Percentiles rank a stretch among this genome's conserved stretches.
phyloP scores from a whole-genome alignment of 2,329 filamentous ascomycete genomes.

The Stylonectria norvegica region DNA sequence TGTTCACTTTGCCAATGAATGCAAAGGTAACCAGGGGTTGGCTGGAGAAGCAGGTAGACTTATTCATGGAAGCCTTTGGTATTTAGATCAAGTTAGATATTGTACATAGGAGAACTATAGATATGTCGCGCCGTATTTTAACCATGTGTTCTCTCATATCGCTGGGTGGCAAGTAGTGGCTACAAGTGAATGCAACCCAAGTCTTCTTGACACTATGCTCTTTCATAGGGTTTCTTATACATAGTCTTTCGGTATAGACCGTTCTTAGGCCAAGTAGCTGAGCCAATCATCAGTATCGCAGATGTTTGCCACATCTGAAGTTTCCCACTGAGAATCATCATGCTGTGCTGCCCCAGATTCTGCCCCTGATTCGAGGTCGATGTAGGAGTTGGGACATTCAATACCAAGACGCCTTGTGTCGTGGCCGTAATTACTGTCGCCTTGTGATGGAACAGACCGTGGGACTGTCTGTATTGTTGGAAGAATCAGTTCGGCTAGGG shows the following conservation, averaged over 20 bases:
- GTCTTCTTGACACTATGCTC: not conserved
- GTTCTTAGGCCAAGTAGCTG: not conserved
- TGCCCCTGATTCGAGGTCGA: not conserved
- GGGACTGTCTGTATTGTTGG: not conserved
- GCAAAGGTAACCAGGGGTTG: not conserved
- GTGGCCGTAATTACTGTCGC: not conserved
- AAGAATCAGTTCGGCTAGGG: not conserved
- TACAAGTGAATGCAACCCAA: not conserved
- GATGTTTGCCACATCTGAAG: not conserved
- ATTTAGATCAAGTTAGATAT: not conserved
- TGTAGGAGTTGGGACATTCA: not conserved
- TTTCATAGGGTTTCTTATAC: not conserved
- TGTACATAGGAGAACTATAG: not conserved
- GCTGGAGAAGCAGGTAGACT: not conserved
- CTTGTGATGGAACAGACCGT: not conserved
- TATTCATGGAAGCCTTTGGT: not conserved
- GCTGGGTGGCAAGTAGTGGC: not conserved
- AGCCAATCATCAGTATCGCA: not conserved
- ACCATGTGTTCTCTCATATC: not conserved
- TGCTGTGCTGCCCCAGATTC: not conserved
- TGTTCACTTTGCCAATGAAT: not conserved
- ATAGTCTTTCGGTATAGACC: not conserved
- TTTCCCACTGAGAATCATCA: not conserved
- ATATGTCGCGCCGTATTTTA: not conserved
- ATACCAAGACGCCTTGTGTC: not conserved